These are phyloP conservation scores for Luffa aegyptiaca DNA, from an alignment of 306 rosid genomes.

Conservation along the genomic window DNA sequence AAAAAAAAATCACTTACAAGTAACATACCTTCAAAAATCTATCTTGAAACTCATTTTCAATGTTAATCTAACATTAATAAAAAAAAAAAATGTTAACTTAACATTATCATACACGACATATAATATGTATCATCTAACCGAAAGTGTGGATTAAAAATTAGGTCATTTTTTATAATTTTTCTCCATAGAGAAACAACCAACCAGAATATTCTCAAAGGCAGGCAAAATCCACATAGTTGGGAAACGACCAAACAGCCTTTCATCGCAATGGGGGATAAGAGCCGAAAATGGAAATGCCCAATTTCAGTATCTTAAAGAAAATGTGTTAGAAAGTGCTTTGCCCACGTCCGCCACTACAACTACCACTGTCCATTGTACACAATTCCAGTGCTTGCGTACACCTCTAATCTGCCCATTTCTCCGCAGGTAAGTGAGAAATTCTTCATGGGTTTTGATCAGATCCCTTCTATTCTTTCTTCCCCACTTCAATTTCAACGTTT, in stretches of 20 bases:
- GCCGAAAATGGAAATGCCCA: neutral
- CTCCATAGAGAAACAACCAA: neutral
- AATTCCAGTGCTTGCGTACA: neutral
- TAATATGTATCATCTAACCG: neutral
- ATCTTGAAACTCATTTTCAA: too few species aligned
- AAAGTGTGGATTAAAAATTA: neutral
- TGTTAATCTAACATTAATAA: neutral
- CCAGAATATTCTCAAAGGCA: slow-evolving; percentile 1
- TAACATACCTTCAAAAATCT: too few species aligned
- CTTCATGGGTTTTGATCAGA: neutral
- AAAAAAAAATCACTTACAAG: too few species aligned
- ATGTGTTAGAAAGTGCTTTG: neutral
- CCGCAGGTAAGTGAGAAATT: neutral
- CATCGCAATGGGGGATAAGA: neutral
- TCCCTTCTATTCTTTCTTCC: neutral
- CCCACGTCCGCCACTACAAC: neutral
- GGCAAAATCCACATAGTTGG: neutral
- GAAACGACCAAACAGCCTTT: neutral
- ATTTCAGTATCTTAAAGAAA: neutral
- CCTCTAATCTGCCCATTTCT: neutral
- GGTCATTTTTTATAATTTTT: neutral
- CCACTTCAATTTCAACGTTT: neutral
- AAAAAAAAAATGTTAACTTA: too few species aligned
- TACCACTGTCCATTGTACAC: neutral
- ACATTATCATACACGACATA: neutral